phyloP scores from a whole-genome alignment of 164 flowering plant species.

The Chimonanthus salicifolius region DNA sequence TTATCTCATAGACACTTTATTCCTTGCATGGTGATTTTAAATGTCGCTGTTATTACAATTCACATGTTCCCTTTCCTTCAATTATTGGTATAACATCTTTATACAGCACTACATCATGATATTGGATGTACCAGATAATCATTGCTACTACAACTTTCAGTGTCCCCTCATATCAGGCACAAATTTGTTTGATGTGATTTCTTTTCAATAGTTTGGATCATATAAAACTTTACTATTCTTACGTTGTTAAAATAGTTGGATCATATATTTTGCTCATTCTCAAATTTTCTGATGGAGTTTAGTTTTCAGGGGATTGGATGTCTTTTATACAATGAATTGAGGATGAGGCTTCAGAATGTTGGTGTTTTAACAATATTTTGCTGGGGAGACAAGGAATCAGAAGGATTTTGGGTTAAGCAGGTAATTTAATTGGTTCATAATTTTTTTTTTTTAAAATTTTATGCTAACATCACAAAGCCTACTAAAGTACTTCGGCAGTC shows the following conservation, averaged over 20 bases:
- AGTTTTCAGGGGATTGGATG: slow-evolving; percentile 67
- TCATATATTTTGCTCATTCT: not conserved
- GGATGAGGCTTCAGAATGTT: slow-evolving; percentile 64
- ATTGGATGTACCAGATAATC: no score
- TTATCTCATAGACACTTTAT: no score
- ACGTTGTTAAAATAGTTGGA: not conserved
- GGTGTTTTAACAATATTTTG: slow-evolving; percentile 66
- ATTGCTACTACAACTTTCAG: no score
- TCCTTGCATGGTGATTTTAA: no score
- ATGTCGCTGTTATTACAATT: no score
- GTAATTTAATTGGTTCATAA: slow-evolving; percentile 24
- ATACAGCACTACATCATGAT: no score
- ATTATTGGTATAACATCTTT: no score
- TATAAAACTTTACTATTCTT: no score
- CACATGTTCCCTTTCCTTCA: no score
- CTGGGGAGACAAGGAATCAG: slow-evolving; percentile 90
- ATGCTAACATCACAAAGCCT: not conserved
- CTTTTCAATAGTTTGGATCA: not conserved
- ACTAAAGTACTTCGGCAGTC: not conserved
- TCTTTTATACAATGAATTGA: slow-evolving; percentile 53
- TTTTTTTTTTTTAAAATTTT: no score
- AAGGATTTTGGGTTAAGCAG: slow-evolving; percentile 93
- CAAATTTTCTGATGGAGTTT: slow-evolving; percentile 1
- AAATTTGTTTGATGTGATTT: not conserved
- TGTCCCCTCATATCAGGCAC: no score